phyloP scores from a whole-genome alignment of 495 filamentous ascomycete species.

The Tetracladium setigerum region DNA sequence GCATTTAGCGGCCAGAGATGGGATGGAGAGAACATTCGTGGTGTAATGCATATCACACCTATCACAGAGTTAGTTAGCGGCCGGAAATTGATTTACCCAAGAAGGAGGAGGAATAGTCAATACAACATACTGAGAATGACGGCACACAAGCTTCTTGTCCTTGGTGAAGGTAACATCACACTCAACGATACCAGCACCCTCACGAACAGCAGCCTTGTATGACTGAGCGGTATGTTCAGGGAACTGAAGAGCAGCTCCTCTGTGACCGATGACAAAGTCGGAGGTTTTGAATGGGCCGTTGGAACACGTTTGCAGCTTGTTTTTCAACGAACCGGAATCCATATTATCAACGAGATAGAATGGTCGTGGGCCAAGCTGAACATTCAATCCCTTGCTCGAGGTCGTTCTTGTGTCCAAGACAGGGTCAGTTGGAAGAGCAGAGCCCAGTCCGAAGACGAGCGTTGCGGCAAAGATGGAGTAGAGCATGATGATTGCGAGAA shows the following conservation, averaged over 20 bases:
- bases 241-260: conserved; percentile 50
- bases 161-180: conserved; percentile 58
- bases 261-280: conserved; percentile 48
- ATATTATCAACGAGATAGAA: conserved; percentile 53
- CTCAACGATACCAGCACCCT: conserved; percentile 58
- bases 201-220: conserved; percentile 43
- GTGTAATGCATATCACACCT: conserved; percentile 55
- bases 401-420: too few relatives aligned
- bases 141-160: conserved; percentile 53
- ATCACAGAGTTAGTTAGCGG: too few relatives aligned
- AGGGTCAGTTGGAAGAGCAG: too few relatives aligned
- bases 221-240: conserved; percentile 51
- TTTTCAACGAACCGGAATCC: conserved; percentile 48
- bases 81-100: too few relatives aligned
- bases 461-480: too few relatives aligned
- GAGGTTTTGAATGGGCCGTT: conserved; percentile 35
- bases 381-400: too few relatives aligned
- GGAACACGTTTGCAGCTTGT: conserved; percentile 43
- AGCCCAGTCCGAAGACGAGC: too few relatives aligned
- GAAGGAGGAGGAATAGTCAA: too few relatives aligned
- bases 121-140: conserved; percentile 37
- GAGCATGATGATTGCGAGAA: too few relatives aligned
- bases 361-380: conserved; percentile 38
- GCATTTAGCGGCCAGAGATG: conserved; percentile 52
- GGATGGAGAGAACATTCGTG: conserved; percentile 50